phyloP scores from a whole-genome alignment of 352 stramenopile species.

The Phytophthora agathidicida region DNA sequence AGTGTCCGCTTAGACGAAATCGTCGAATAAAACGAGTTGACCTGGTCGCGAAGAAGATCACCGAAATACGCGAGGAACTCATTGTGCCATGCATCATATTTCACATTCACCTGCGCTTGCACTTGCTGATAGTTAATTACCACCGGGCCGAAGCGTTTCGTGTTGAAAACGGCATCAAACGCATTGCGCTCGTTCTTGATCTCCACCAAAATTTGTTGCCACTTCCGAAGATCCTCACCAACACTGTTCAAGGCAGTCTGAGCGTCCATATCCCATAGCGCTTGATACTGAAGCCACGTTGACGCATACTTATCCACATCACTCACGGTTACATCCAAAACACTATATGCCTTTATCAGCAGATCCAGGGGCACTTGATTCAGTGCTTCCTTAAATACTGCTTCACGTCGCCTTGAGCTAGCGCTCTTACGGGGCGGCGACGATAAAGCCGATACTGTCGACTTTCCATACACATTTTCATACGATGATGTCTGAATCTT shows the following conservation, averaged over 20 bases:
- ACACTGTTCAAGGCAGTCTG: conserved; percentile 92
- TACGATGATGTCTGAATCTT: conserved; percentile 90
- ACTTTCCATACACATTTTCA: conserved; percentile 86
- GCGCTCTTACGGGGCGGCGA: conserved; percentile 69
- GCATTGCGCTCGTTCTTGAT: conserved; percentile 95
- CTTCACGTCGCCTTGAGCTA: conserved; percentile 61
- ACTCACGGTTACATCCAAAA: conserved; percentile 75
- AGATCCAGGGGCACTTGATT: conserved; percentile 62
- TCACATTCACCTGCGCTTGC: conserved; percentile 95
- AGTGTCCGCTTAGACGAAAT: conserved; percentile 85
- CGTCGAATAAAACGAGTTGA: conserved; percentile 89
- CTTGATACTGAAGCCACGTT: conserved; percentile 98
- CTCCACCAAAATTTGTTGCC: conserved; percentile 97
- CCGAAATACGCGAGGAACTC: conserved; percentile 97
- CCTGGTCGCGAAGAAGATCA: conserved; percentile 93
- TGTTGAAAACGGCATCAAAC: conserved; percentile 93
- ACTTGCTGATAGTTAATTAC: conserved; percentile 93
- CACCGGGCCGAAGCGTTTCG: conserved; percentile 91
- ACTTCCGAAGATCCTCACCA: conserved; percentile 95
- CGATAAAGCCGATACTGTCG: conserved; percentile 57
- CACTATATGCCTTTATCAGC: conserved; percentile 76
- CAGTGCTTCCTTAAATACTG: conserved; percentile 77
- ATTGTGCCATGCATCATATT: conserved; percentile 99
- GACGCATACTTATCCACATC: conserved; percentile 94
- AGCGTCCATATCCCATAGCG: conserved; percentile 98